Evolutionary conservation across 495 filamentous ascomycete species (phyloP).

Genomic region (Echria macrotheca): DNA sequence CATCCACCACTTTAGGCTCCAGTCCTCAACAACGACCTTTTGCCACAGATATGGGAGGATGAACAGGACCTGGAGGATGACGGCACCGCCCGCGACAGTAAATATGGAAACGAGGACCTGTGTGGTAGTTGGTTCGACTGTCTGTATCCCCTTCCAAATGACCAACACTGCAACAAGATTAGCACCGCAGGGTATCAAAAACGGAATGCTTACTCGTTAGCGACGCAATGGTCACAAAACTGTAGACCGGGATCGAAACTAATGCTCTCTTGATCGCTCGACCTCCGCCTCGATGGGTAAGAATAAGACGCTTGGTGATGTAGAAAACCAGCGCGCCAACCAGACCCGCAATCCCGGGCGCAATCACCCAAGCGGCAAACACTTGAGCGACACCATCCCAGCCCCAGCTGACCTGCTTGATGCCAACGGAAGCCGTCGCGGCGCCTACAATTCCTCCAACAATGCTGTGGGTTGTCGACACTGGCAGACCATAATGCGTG

Average conservation of each 20-base stretch:
- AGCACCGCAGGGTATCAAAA: background rate
- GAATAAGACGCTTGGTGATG: background rate
- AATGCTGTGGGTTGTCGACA: conserved; percentile 2
- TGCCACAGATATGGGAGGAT: background rate
- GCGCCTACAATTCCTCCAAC: background rate
- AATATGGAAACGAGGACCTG: background rate
- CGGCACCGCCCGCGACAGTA: background rate
- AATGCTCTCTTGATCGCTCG: background rate
- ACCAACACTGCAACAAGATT: background rate
- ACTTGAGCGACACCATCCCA: conserved; percentile 1
- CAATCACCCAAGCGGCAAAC: conserved; percentile 1
- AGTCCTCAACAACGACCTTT: background rate
- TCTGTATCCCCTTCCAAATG: background rate
- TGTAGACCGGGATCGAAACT: background rate
- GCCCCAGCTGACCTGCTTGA: conserved; percentile 1
- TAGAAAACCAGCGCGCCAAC: background rate
- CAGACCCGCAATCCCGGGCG: background rate
- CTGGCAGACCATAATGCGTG: background rate
- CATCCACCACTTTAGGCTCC: conserved; percentile 1
- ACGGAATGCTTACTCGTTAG: background rate
- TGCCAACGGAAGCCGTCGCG: background rate
- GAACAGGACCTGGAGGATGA: background rate
- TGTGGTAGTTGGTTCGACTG: background rate
- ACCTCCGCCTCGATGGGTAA: background rate
- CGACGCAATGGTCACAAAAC: background rate